Base-by-base conservation (phyloP, 257 asterid genomes). In the Solanum boliviense region DNA sequence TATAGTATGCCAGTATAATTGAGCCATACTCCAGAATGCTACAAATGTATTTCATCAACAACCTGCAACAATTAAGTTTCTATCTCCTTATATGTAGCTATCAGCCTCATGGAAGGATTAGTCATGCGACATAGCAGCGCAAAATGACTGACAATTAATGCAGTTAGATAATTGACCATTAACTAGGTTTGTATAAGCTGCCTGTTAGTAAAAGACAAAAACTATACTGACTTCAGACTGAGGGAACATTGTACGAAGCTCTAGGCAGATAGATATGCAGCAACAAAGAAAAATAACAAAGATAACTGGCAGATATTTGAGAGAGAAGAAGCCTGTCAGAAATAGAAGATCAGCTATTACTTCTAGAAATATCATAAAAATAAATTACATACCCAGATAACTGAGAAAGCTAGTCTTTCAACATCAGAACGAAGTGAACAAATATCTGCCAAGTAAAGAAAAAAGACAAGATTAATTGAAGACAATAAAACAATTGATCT, bases 361-460 rank as follows among this genome's bases (percentile, higher is more conserved):
- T 81, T 46, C 41, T 46, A 29, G 27, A 38, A 46, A 71, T 58
- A 70, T 6, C 27, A 39, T 52, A 20, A 7, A 23, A 31, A 56
- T 56, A 35, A 65, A 87, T 83, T 86, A 87, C 81, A 76, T 95
- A 97, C 99, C 99, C 99, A 97, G 88, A 97, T 96, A 87, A 97
- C 98, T 89, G 99, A 97, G 88, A 97, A 97, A 82, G 99, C 95
- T 44, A 97, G 93, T 92, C 99, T 96, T 93, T 97, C 99, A 86
- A 95, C 97, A 91, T 97, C 98, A 76, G 98, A 91, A 27, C 99
- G 98, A 89, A 97, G 90, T 11, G 99, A 97, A 91, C 99, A 97
- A 79, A 97, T 92, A 95, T 97, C 99, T 97, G 96, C 89, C 68
- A 91, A 88, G 91, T 44, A 32, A 88, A 29, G 74, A 85, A 78